Conservation (phyloP, 2,329 filamentous ascomycete species). For the Cryoendolithus antarcticus region DNA sequence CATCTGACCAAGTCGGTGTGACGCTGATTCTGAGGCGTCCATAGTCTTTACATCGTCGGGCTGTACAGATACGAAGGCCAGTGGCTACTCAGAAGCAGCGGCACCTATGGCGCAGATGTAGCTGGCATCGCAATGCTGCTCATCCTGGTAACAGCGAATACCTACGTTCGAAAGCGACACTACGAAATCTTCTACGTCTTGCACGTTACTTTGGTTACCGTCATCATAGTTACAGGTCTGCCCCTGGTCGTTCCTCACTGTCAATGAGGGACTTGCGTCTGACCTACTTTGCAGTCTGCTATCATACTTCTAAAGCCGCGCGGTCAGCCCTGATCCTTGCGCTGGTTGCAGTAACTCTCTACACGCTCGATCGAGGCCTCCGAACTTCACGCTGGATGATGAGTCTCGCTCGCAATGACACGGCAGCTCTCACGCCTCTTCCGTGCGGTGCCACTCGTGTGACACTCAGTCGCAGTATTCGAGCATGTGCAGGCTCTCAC, state of each 20-base stretch:
- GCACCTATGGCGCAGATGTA: slow-evolving; percentile 11
- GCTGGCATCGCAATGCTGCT: slow-evolving; percentile 13
- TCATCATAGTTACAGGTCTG: slow-evolving; percentile 12
- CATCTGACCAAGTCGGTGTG: no score
- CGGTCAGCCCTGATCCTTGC: slow-evolving; percentile 12
- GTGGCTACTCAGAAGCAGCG: slow-evolving; percentile 6
- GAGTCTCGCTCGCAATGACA: slow-evolving; percentile 6
- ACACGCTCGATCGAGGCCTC: slow-evolving; percentile 10
- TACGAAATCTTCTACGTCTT: slow-evolving; percentile 16
- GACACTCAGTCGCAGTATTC: slow-evolving; percentile 8
- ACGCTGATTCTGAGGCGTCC: no score
- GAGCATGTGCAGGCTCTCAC: slow-evolving; percentile 10
- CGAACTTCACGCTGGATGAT: slow-evolving; percentile 10
- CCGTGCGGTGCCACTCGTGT: slow-evolving; percentile 10
- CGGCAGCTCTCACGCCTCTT: slow-evolving; percentile 12
- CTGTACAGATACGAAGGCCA: slow-evolving; percentile 6
- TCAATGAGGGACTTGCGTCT: no score
- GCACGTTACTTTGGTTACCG: slow-evolving; percentile 11
- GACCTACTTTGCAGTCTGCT: slow-evolving; percentile 7
- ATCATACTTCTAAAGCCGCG: slow-evolving; percentile 11
- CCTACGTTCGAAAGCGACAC: slow-evolving; percentile 10
- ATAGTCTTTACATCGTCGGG: slow-evolving; percentile 9
- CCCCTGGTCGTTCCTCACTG: no score
- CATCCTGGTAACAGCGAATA: slow-evolving; percentile 11
- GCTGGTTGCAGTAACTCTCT: slow-evolving; percentile 9